Evolutionary conservation across 225 moss, liverwort and hornwort species (phyloP).

Genomic region (Antitrichia curtipendula): DNA sequence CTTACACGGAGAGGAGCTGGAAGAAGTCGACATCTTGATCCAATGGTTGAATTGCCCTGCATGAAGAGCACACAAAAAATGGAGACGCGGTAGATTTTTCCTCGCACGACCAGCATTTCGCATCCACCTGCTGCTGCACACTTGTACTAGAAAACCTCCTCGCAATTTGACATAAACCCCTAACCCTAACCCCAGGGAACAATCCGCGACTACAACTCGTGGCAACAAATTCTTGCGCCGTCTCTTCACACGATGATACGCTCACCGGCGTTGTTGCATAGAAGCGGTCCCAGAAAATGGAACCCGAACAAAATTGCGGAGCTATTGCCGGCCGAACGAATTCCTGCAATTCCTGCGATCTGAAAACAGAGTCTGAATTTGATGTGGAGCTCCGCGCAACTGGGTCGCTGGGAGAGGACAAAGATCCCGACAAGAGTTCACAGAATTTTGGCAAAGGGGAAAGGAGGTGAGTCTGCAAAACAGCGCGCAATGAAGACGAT

Average conservation of each 20-base stretch:
- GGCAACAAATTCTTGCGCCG: neutral
- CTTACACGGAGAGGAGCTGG: conserved; percentile 70
- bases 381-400: neutral
- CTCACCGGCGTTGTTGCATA: neutral
- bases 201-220: neutral
- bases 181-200: conserved; percentile 7
- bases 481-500: neutral
- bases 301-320: neutral
- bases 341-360: neutral
- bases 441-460: neutral
- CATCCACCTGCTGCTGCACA: conserved; percentile 8
- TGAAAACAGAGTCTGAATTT: neutral
- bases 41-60: conserved; percentile 48
- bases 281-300: neutral
- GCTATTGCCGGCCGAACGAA: neutral
- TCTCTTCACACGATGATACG: neutral
- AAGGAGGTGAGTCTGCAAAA: neutral
- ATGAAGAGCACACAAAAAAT: conserved; percentile 28
- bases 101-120: conserved; percentile 48
- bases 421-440: neutral
- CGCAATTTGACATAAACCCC: neutral
- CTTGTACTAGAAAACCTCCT: conserved; percentile 10
- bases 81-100: conserved; percentile 9
- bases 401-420: neutral
- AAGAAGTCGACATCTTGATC: conserved; percentile 57